Conservation (phyloP, 352 stramenopile genomes). For the Globisporangium abappressorium region DNA sequence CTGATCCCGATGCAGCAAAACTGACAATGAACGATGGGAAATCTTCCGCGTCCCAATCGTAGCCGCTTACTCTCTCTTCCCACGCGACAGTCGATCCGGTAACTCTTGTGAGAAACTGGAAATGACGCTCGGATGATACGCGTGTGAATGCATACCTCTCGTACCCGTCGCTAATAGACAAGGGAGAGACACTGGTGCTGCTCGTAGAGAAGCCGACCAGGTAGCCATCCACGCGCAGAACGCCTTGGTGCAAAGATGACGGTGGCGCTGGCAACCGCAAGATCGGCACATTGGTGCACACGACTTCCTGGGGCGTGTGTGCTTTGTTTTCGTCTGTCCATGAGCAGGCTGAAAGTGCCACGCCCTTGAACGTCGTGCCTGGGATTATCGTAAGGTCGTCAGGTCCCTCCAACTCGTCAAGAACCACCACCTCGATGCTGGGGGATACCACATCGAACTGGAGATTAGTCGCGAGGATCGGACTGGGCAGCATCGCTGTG, state of each 20-base stretch:
- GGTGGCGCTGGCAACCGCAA: background rate
- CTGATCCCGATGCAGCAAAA: background rate
- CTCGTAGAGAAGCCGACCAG: slow-evolving; percentile 7
- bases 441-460: slow-evolving; percentile 3
- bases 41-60: background rate
- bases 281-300: background rate
- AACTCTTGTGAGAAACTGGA: slow-evolving; percentile 1
- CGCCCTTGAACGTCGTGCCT: background rate
- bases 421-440: background rate
- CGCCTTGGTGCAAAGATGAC: background rate
- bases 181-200: background rate
- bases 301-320: background rate
- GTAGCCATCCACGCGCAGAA: background rate
- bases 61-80: background rate
- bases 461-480: background rate
- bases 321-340: background rate
- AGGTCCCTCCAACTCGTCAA: background rate
- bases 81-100: slow-evolving; percentile 2
- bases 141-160: background rate
- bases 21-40: slow-evolving; percentile 12
- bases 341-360: background rate
- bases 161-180: background rate
- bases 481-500: background rate
- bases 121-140: background rate
- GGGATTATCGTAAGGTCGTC: background rate